Percentiles rank a stretch among this genome's conserved stretches.
Evolutionary conservation across 306 rosid genomes (phyloP).

Genomic region (Astragalus glycyphyllos): DNA sequence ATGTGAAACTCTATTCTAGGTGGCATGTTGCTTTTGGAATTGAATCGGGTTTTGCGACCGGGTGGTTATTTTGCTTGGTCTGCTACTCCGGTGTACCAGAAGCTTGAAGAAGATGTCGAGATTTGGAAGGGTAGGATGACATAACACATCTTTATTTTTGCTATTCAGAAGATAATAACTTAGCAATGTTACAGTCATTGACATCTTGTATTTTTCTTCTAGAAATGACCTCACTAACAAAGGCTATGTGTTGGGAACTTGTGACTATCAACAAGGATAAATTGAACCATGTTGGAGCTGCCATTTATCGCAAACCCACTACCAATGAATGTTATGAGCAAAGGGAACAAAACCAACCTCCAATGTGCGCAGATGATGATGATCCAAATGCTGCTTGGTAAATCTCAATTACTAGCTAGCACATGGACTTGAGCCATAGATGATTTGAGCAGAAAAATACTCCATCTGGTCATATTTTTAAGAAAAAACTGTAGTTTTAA

Average conservation of each 20-base stretch:
- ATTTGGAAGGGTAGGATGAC: conserved; percentile 73
- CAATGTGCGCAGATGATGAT: conserved; percentile 77
- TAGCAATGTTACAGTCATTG: conserved; percentile 5
- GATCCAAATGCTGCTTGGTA: conserved; percentile 98
- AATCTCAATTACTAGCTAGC: background rate
- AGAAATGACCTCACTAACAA: conserved; percentile 80
- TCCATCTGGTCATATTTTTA: no score
- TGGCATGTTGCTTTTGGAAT: conserved; percentile 83
- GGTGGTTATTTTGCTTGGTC: conserved; percentile 91
- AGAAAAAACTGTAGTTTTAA: no score
- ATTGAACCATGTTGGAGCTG: conserved; percentile 68
- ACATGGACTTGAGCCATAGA: background rate
- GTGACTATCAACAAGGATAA: conserved; percentile 75
- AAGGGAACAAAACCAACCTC: conserved; percentile 71
- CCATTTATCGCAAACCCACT: conserved; percentile 81
- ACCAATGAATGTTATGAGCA: conserved; percentile 75
- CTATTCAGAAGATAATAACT: conserved; percentile 25
- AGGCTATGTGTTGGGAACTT: conserved; percentile 91
- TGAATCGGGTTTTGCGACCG: conserved; percentile 80
- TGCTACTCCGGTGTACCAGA: conserved; percentile 92
- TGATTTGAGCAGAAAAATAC: no score
- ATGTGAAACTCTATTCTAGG: conserved; percentile 51
- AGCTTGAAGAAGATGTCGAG: conserved; percentile 76
- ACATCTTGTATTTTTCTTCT: conserved; percentile 15
- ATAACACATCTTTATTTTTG: conserved; percentile 10